A percentile compares a stretch with the other conserved stretches of the same genome.
Evolutionary conservation across 2,329 filamentous ascomycete genomes (phyloP).

Genomic region (Emmonsiellopsis sp.): DNA sequence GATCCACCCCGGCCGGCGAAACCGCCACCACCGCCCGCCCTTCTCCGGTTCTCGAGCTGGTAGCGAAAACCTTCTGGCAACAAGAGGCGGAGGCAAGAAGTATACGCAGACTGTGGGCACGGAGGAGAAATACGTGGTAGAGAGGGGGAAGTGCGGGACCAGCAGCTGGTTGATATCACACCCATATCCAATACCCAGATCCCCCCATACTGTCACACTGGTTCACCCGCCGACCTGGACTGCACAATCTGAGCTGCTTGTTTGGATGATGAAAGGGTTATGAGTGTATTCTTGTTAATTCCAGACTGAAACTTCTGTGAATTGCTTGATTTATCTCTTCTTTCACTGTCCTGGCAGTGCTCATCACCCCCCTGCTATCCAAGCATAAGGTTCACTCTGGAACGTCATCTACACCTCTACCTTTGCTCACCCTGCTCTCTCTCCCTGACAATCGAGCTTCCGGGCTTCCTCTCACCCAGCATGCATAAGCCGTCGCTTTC

Average conservation of each 20-base stretch:
- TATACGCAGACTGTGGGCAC: background rate
- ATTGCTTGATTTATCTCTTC: background rate
- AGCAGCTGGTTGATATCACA: no score
- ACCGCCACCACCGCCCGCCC: background rate
- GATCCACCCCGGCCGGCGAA: background rate
- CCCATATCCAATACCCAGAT: no score
- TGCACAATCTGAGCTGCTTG: background rate
- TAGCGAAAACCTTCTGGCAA: background rate
- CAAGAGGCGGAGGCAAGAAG: background rate
- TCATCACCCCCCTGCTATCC: background rate
- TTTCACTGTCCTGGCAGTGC: background rate
- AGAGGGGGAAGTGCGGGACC: background rate
- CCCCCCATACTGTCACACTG: no score
- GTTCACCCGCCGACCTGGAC: background rate
- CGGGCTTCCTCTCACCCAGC: slow-evolving; percentile 13
- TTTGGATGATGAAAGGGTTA: background rate
- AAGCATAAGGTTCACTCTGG: background rate
- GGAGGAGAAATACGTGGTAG: background rate
- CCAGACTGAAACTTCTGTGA: background rate
- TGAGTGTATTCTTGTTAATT: background rate
- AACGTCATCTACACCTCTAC: no score
- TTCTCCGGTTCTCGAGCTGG: background rate
- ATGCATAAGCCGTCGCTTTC: slow-evolving; percentile 55
- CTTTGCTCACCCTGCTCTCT: background rate
- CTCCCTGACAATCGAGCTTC: background rate